phyloP scores from a whole-genome alignment of 179 eudicot species.

The Gypsophila paniculata region DNA sequence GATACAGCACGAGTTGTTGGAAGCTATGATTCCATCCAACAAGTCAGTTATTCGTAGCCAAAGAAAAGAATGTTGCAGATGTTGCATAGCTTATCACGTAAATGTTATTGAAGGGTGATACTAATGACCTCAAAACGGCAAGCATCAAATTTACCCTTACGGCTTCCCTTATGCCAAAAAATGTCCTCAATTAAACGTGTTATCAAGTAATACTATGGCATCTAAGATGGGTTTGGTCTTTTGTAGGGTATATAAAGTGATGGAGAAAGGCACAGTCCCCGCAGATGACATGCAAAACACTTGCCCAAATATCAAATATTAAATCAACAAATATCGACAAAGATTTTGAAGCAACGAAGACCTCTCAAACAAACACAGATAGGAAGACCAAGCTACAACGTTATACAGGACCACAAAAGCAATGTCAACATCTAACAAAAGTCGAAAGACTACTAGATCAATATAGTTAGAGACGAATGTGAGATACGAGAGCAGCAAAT shows the following conservation, averaged over 20 bases:
- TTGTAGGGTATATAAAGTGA: not conserved
- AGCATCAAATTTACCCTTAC: no score
- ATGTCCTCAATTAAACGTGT: not conserved
- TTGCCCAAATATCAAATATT: not conserved
- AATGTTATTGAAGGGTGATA: not conserved
- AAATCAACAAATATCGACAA: not conserved
- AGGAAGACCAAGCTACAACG: not conserved
- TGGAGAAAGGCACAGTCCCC: not conserved
- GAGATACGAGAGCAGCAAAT: not conserved
- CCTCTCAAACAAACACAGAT: no score
- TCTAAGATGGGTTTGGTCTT: not conserved
- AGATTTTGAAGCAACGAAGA: not conserved
- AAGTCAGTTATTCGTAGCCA: constrained; percentile 22
- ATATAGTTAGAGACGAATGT: not conserved
- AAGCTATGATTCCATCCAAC: constrained; percentile 29
- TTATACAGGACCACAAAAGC: not conserved
- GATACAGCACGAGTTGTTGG: constrained; percentile 54
- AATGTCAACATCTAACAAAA: no score
- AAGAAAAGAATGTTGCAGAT: not conserved
- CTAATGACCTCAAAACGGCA: no score
- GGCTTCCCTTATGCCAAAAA: no score
- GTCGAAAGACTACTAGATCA: no score
- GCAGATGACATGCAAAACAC: constrained; percentile 15
- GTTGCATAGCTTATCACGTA: not conserved
- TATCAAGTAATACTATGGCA: constrained; percentile 12